Evolutionary conservation across 768 basidiomycete species (phyloP).

Genomic region (Auricularia cornea): DNA sequence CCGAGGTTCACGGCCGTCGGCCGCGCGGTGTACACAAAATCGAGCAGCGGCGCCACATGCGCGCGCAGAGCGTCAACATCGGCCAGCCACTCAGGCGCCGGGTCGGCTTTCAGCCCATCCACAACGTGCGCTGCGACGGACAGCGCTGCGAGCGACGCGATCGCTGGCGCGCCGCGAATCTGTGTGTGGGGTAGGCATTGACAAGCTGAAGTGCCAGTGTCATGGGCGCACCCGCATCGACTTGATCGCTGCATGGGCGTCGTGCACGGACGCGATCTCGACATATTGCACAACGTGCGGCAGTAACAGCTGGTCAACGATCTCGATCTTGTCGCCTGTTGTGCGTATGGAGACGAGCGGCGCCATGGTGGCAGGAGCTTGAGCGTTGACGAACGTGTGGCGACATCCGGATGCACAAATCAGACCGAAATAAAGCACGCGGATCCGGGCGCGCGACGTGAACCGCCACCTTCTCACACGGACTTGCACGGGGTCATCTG

Average conservation of each 20-base stretch:
- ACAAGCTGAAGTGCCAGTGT: background rate
- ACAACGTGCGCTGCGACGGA: conserved; percentile 61
- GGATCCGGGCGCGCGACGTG: background rate
- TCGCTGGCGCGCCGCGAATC: conserved; percentile 92
- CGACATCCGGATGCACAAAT: background rate
- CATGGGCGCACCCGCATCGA: conserved; percentile 84
- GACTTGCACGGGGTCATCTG: too few relatives aligned
- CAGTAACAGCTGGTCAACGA: conserved; percentile 83
- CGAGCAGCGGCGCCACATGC: conserved; percentile 51
- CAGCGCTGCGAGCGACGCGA: conserved; percentile 84
- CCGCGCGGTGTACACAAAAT: conserved; percentile 76
- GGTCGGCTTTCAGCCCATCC: conserved; percentile 37
- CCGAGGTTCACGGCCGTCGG: conserved; percentile 96
- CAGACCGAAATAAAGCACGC: background rate
- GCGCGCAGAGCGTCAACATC: conserved; percentile 43
- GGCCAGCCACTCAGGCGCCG: conserved; percentile 46
- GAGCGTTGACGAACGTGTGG: background rate
- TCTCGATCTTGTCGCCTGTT: conserved; percentile 55
- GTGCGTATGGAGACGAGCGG: conserved; percentile 34
- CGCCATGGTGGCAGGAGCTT: conserved; percentile 11
- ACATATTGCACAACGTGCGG: conserved; percentile 66
- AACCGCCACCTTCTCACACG: background rate
- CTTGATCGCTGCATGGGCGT: conserved; percentile 91
- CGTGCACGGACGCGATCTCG: conserved; percentile 59
- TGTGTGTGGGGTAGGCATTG: conserved; percentile 21